Evolutionary conservation across 768 basidiomycete genomes (phyloP).

Genomic region (Scleroderma bovista): DNA sequence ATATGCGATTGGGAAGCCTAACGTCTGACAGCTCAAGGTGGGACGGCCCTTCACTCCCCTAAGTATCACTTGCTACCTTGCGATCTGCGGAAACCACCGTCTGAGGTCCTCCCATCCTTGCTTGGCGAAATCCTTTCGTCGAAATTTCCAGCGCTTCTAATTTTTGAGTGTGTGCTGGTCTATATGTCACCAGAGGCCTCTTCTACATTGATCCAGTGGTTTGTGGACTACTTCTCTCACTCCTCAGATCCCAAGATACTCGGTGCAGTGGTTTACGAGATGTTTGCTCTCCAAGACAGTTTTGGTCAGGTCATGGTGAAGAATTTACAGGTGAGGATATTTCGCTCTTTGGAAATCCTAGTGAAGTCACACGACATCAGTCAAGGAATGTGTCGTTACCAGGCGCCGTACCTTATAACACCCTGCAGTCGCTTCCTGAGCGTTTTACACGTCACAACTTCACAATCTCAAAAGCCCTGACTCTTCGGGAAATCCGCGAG

Average conservation of each 20-base stretch:
- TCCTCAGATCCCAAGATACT: conserved; percentile 11
- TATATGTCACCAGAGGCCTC: conserved; percentile 71
- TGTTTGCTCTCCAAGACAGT: conserved; percentile 81
- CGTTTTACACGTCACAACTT: conserved; percentile 62
- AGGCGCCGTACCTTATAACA: conserved; percentile 60
- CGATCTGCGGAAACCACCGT: conserved; percentile 65
- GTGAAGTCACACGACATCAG: conserved; percentile 31
- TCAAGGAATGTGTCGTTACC: conserved; percentile 68
- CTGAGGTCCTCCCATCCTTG: conserved; percentile 39
- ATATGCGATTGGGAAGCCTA: conserved; percentile 24
- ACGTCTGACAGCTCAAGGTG: conserved; percentile 58
- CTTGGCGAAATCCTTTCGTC: conserved; percentile 45
- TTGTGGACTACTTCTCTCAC: conserved; percentile 47
- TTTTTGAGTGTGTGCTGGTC: conserved; percentile 91
- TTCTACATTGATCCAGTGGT: conserved; percentile 64
- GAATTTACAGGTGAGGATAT: conserved; percentile 64
- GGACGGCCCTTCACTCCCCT: conserved; percentile 48
- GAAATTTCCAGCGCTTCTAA: conserved; percentile 68
- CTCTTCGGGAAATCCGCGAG: conserved; percentile 64
- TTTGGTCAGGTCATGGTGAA: conserved; percentile 93
- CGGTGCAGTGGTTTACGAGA: conserved; percentile 45
- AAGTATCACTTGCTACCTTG: conserved; percentile 69
- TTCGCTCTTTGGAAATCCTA: neutral
- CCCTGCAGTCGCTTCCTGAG: conserved; percentile 44
- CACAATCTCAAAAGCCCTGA: conserved; percentile 47